Conservation (phyloP, 345 rosid genomes). For the Murraya paniculata region DNA sequence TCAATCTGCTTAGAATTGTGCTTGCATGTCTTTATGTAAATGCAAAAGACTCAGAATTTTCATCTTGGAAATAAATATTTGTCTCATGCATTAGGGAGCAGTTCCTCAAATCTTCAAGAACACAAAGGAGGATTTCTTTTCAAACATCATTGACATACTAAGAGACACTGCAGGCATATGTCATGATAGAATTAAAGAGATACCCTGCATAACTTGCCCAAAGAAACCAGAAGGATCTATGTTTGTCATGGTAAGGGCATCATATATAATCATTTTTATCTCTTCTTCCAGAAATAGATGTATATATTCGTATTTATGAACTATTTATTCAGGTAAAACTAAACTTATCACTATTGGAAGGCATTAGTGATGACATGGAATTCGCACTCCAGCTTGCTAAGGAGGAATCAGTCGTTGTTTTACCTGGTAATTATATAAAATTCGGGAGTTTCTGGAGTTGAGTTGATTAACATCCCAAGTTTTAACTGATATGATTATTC, state of each 20-base stretch:
- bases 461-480: neutral
- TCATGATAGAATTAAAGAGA: conserved; percentile 36
- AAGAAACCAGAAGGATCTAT: conserved; percentile 48
- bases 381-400: conserved; percentile 58
- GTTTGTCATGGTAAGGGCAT: conserved; percentile 42
- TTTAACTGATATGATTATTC: no score
- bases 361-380: conserved; percentile 54
- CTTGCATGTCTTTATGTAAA: no score
- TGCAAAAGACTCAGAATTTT: no score
- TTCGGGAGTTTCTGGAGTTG: neutral
- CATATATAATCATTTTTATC: no score
- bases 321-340: conserved; percentile 40
- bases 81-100: conserved; percentile 30
- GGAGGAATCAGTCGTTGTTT: conserved; percentile 54
- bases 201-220: conserved; percentile 47
- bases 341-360: conserved; percentile 33
- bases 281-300: no score
- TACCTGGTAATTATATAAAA: conserved; percentile 40
- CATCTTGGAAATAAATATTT: no score
- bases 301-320: neutral
- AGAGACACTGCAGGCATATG: conserved; percentile 37
- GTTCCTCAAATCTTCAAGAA: conserved; percentile 45
- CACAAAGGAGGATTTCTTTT: conserved; percentile 42
- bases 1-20: neutral
- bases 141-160: conserved; percentile 17